phyloP scores from a whole-genome alignment of 2,329 filamentous ascomycete species.

The Aureobasidium sp. region DNA sequence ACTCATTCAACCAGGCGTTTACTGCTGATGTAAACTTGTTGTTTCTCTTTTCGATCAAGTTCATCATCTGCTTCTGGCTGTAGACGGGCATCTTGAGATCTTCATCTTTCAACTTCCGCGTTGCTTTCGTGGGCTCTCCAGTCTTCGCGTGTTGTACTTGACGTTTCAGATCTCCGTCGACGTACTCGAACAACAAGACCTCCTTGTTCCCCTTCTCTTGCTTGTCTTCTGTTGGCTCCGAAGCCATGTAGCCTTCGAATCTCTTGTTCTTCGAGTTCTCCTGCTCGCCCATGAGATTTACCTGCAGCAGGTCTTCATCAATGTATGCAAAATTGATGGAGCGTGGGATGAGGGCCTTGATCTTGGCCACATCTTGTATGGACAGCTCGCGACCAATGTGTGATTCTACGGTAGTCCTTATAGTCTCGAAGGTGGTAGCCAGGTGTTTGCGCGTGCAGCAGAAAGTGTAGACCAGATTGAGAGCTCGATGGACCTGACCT shows the following conservation, averaged over 20 bases:
- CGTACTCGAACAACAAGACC: constrained; percentile 82
- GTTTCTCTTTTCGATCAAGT: constrained; percentile 82
- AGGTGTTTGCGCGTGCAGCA: constrained; percentile 88
- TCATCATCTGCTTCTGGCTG: constrained; percentile 85
- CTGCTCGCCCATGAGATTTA: constrained; percentile 65
- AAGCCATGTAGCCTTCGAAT: constrained; percentile 34
- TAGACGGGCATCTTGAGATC: constrained; percentile 85
- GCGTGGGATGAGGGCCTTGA: constrained; percentile 67
- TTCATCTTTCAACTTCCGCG: constrained; percentile 62
- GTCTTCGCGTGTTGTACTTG: constrained; percentile 65
- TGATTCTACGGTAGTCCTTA: constrained; percentile 73
- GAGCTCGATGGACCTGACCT: constrained; percentile 67
- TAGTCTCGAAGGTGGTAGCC: constrained; percentile 82
- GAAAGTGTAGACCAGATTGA: constrained; percentile 92
- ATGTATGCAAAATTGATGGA: constrained; percentile 80
- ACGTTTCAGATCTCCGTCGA: constrained; percentile 82
- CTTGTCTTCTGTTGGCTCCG: constrained; percentile 27
- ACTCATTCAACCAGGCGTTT: constrained; percentile 67
- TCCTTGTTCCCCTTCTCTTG: constrained; percentile 43
- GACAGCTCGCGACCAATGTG: constrained; percentile 64
- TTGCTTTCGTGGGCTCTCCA: constrained; percentile 60
- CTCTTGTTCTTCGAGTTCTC: constrained; percentile 47
- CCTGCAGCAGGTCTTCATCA: constrained; percentile 71
- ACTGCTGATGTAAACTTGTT: constrained; percentile 70
- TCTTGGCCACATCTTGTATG: constrained; percentile 71